These are phyloP conservation scores for Naumovozyma baii DNA, from an alignment of 805 yeast genomes.

Conservation along the genomic window DNA sequence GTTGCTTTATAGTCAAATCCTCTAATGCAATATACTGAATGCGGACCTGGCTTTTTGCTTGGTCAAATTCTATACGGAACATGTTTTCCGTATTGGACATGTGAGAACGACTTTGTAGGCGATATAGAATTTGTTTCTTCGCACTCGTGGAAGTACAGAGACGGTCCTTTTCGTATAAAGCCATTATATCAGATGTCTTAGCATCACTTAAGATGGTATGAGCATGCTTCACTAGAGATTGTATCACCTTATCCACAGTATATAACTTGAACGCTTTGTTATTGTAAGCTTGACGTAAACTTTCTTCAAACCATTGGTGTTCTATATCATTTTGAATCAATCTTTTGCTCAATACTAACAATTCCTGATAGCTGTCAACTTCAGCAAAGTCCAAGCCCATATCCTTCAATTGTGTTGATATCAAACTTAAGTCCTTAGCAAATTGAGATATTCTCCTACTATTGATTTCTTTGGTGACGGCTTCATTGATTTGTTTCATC, in stretches of 20 bases:
- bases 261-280: conserved; percentile 88
- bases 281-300: conserved; percentile 87
- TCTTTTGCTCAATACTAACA: conserved; percentile 62
- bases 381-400: conserved; percentile 68
- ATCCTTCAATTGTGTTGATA: conserved; percentile 72
- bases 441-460: conserved; percentile 57
- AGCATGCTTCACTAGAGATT: conserved; percentile 73
- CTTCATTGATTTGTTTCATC: conserved; percentile 59
- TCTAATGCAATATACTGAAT: conserved; percentile 82
- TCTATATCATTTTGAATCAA: conserved; percentile 85
- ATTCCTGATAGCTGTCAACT: conserved; percentile 64
- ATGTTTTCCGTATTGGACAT: conserved; percentile 84
- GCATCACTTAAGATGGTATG: conserved; percentile 74
- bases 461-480: conserved; percentile 64
- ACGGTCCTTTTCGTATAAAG: conserved; percentile 77
- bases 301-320: conserved; percentile 90
- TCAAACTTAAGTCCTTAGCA: conserved; percentile 76
- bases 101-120: conserved; percentile 74
- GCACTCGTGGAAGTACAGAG: conserved; percentile 54
- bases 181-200: conserved; percentile 69
- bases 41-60: conserved; percentile 40
- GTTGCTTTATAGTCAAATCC: conserved; percentile 74
- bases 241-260: conserved; percentile 87
- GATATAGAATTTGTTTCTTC: conserved; percentile 79
- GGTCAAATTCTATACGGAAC: conserved; percentile 76